Conservation (phyloP, 768 basidiomycete species). For the Dioszegia hungarica region DNA sequence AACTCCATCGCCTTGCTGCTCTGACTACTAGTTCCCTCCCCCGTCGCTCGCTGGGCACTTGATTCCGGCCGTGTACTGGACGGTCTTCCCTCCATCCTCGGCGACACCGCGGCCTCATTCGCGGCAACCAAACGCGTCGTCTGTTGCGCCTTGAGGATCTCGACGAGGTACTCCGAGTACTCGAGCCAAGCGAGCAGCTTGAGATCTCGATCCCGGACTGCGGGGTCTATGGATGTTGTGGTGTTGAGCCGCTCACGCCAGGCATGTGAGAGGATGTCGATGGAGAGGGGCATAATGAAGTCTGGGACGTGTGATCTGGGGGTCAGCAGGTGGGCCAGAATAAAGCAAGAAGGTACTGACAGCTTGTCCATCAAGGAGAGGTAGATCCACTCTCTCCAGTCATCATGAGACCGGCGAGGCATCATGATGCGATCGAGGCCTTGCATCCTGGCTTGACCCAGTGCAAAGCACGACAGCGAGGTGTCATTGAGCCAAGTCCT, state of each 20-base stretch:
- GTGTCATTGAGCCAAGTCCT: conserved; percentile 39
- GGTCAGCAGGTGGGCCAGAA: background rate
- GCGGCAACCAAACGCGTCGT: background rate
- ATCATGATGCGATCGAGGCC: conserved; percentile 20
- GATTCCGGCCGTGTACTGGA: background rate
- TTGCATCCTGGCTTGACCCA: conserved; percentile 23
- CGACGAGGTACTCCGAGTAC: conserved; percentile 40
- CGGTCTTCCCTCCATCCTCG: background rate
- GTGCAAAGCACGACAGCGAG: conserved; percentile 19
- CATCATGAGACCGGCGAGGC: conserved; percentile 27
- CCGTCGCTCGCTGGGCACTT: background rate
- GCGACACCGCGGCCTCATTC: background rate
- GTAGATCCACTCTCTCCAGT: conserved; percentile 46
- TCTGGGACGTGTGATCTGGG: conserved; percentile 29
- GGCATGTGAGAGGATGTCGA: conserved; percentile 14
- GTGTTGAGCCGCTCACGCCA: conserved; percentile 29
- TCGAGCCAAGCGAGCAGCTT: conserved; percentile 46
- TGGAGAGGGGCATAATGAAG: conserved; percentile 22
- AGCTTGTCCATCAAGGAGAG: conserved; percentile 40
- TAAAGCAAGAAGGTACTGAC: background rate
- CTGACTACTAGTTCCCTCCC: conserved; percentile 5
- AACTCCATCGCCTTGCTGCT: conserved; percentile 16
- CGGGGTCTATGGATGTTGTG: conserved; percentile 17
- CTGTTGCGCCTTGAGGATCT: conserved; percentile 14
- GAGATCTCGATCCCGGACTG: conserved; percentile 39